These are phyloP conservation scores for Globisporangium canariense DNA, from an alignment of 352 stramenopile species.

Conservation along the genomic window DNA sequence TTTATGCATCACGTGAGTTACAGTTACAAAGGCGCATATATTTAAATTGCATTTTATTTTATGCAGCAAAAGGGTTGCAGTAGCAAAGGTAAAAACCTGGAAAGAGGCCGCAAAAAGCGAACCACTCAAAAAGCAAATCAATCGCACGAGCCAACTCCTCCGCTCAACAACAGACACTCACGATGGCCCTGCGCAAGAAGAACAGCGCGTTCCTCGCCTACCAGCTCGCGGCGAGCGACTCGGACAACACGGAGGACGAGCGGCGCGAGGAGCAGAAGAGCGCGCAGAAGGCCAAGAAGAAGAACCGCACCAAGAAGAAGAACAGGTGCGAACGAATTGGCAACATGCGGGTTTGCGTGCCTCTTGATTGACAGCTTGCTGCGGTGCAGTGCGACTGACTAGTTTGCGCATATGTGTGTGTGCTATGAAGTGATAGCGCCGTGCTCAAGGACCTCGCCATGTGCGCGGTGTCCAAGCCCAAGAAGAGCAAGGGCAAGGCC, in stretches of 20 bases:
- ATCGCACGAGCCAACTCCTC: not conserved
- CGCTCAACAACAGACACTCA: not conserved
- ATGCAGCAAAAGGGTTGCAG: not conserved
- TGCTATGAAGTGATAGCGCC: conserved; percentile 42
- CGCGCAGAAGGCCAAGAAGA: conserved; percentile 74
- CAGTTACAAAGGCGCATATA: no score
- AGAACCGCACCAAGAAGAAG: conserved; percentile 74
- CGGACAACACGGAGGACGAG: conserved; percentile 58
- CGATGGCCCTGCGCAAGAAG: conserved; percentile 31
- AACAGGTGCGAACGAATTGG: conserved; percentile 32
- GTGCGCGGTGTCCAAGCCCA: conserved; percentile 51
- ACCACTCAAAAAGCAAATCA: not conserved
- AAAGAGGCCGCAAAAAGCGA: not conserved
- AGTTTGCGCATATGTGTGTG: not conserved
- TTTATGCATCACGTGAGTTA: no score
- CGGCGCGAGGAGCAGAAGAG: conserved; percentile 43
- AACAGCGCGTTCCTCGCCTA: conserved; percentile 74
- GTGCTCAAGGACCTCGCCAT: conserved; percentile 75
- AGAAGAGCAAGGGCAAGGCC: conserved; percentile 56
- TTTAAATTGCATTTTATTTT: not conserved
- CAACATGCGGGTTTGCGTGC: not conserved
- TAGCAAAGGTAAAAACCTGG: not conserved
- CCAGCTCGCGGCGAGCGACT: conserved; percentile 38
- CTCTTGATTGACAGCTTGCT: not conserved
- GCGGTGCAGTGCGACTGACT: not conserved